phyloP scores from a whole-genome alignment of 2,329 filamentous ascomycete species.

The Sclerotinia trifoliorum region DNA sequence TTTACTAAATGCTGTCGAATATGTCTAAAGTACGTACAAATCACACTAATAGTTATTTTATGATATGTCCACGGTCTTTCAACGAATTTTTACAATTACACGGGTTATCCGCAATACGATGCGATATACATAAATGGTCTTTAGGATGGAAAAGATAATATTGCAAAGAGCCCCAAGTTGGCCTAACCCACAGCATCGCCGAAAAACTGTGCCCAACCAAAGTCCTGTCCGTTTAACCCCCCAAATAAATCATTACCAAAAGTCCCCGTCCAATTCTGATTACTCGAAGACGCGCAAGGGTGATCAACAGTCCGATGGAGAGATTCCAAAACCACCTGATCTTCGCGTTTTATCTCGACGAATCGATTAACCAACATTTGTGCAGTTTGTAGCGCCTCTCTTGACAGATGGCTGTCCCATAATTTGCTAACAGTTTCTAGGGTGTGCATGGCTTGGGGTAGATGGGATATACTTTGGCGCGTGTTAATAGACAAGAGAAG shows the following conservation, averaged over 20 bases:
- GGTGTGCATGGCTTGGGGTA: constrained; percentile 28
- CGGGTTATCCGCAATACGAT: not conserved
- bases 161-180: not conserved
- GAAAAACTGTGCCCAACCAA: constrained; percentile 18
- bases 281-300: not conserved
- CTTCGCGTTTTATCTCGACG: constrained; percentile 26
- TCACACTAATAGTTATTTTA: not conserved
- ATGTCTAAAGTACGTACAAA: not conserved
- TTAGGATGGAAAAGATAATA: no score
- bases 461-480: constrained; percentile 27
- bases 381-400: constrained; percentile 32
- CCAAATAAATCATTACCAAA: constrained; percentile 9
- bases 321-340: constrained; percentile 25
- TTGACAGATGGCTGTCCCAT: constrained; percentile 29
- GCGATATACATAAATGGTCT: not conserved
- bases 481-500: constrained; percentile 30
- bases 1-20: not conserved
- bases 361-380: constrained; percentile 30
- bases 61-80: not conserved
- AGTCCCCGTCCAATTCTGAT: not conserved
- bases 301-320: constrained; percentile 28
- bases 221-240: not conserved
- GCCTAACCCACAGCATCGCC: not conserved
- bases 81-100: not conserved
- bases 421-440: constrained; percentile 25